These are phyloP conservation scores for Pseudocercospora fijiensis DNA, from an alignment of 2,329 filamentous ascomycete genomes.

Conservation along the genomic window DNA sequence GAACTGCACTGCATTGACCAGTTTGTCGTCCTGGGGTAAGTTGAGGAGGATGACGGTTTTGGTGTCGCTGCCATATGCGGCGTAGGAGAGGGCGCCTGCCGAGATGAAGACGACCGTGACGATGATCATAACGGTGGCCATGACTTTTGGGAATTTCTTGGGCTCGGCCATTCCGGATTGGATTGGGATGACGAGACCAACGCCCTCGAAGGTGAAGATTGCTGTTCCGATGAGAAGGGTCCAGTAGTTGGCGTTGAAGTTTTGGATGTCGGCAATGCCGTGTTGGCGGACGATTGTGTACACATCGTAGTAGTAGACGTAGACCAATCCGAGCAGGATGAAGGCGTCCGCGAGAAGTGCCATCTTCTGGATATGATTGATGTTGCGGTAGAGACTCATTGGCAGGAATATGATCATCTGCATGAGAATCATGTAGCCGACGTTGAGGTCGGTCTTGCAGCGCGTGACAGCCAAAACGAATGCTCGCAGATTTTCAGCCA, in stretches of 20 bases:
- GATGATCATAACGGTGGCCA: constrained; percentile 89
- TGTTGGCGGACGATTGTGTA: constrained; percentile 71
- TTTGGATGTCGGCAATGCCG: constrained; percentile 79
- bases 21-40: constrained; percentile 88
- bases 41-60: constrained; percentile 97
- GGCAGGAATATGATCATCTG: constrained; percentile 95
- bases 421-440: constrained; percentile 87
- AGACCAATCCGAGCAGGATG: constrained; percentile 86
- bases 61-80: constrained; percentile 90
- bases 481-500: constrained; percentile 89
- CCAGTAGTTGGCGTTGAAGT: constrained; percentile 91
- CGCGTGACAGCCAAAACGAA: constrained; percentile 90
- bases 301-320: constrained; percentile 94
- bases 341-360: constrained; percentile 92
- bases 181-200: constrained; percentile 95
- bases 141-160: constrained; percentile 82
- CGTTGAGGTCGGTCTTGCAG: constrained; percentile 79
- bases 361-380: constrained; percentile 94
- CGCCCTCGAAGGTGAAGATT: constrained; percentile 98
- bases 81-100: constrained; percentile 92
- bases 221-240: constrained; percentile 97
- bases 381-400: constrained; percentile 89
- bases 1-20: constrained; percentile 95
- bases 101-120: constrained; percentile 88
- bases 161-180: constrained; percentile 96